phyloP scores from a whole-genome alignment of 108 stramenopile genomes.

The Skeletonema costatum region DNA sequence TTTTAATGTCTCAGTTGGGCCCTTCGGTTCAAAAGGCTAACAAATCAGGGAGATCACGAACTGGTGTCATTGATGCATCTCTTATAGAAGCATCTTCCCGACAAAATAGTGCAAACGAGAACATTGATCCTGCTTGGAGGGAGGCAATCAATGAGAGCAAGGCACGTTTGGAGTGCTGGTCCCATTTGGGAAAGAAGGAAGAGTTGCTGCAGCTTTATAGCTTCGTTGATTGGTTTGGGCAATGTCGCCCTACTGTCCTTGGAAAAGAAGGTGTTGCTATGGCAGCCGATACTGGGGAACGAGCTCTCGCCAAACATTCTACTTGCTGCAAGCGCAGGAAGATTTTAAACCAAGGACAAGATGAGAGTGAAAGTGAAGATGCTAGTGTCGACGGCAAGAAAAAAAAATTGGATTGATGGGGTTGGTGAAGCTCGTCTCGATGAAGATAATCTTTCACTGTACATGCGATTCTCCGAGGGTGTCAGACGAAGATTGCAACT shows the following conservation, averaged over 20 bases:
- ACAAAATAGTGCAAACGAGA: neutral
- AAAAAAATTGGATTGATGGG: slow-evolving; percentile 81
- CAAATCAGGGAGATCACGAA: slow-evolving; percentile 32
- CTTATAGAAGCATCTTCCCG: slow-evolving; percentile 26
- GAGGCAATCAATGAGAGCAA: slow-evolving; percentile 52
- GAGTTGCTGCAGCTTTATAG: slow-evolving; percentile 67
- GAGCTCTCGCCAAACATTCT: slow-evolving; percentile 79
- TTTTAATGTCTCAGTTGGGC: slow-evolving; percentile 58
- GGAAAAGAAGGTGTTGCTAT: slow-evolving; percentile 82
- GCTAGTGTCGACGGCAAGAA: slow-evolving; percentile 5
- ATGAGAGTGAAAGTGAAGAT: slow-evolving; percentile 25
- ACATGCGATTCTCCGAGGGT: slow-evolving; percentile 86
- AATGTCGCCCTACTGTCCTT: slow-evolving; percentile 64
- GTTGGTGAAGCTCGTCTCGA: slow-evolving; percentile 85
- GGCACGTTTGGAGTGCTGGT: slow-evolving; percentile 81
- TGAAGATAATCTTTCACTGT: slow-evolving; percentile 87
- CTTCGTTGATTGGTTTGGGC: slow-evolving; percentile 87
- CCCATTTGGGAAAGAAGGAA: slow-evolving; percentile 74
- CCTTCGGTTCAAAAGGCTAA: slow-evolving; percentile 67
- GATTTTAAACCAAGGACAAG: slow-evolving; percentile 37
- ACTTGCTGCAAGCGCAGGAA: slow-evolving; percentile 52
- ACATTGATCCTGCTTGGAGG: slow-evolving; percentile 33
- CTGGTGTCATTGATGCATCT: slow-evolving; percentile 54
- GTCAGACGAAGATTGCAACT: slow-evolving; percentile 73
- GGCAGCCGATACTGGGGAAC: slow-evolving; percentile 74